Conservation (phyloP, 495 filamentous ascomycete species). For the Xylaria cubensis region DNA sequence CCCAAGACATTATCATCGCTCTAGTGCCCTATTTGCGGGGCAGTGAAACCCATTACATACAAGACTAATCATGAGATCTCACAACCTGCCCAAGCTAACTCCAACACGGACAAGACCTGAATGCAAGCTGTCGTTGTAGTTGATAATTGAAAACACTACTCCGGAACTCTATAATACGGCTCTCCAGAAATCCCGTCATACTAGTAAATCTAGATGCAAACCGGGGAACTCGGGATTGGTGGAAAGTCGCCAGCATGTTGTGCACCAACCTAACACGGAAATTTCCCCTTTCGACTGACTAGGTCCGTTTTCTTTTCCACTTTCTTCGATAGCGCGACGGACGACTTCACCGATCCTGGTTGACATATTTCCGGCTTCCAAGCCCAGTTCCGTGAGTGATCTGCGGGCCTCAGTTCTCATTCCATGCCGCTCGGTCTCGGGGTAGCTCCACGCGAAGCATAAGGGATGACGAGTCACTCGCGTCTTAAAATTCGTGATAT, state of each 20-base stretch:
- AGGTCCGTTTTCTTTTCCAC: neutral
- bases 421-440: slow-evolving; percentile 10
- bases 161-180: neutral
- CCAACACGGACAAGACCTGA: neutral
- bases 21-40: neutral
- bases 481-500: slow-evolving; percentile 18
- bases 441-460: slow-evolving; percentile 16
- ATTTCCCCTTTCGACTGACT: slow-evolving; percentile 2
- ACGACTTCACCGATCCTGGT: neutral
- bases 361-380: neutral
- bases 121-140: neutral
- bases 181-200: neutral
- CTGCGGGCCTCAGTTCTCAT: neutral
- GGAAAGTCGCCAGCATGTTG: slow-evolving; percentile 17
- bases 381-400: slow-evolving; percentile 11
- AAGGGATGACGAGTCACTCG: slow-evolving; percentile 4
- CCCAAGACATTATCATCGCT: neutral
- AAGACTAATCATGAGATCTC: neutral
- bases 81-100: neutral
- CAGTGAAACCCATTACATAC: neutral
- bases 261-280: neutral
- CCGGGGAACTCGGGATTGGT: slow-evolving; percentile 17
- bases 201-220: no score
- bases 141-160: neutral
- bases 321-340: neutral